Base-by-base conservation (phyloP, 768 basidiomycete species). In the Rhodotorula kratochvilovae region DNA sequence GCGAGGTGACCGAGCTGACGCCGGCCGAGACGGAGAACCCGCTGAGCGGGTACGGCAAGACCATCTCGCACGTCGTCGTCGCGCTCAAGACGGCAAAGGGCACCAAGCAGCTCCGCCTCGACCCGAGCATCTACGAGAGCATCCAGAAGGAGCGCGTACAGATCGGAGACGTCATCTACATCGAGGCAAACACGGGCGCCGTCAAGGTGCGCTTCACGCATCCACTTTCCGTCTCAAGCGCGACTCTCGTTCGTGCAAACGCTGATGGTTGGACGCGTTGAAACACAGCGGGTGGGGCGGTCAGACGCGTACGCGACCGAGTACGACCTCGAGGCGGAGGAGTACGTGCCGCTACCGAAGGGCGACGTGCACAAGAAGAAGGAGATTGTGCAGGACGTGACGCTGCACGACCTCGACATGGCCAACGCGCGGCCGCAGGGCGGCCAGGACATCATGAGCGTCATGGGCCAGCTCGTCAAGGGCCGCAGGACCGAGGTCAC, bases 371-470 rank as follows among this genome's bases (percentile, higher is more conserved):
- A 94, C 82, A 97, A 97, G 81, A 86, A 89, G 67, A 96, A 96
- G 80, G 93, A 96, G 77, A 85, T 96, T 17, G 91, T 97, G 3
- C 93, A 97, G 80, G 92, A 95, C 72, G 90, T 97, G 54, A 95
- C 92, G 1, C 83, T 98, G 10, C 92, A 94, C 61, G 95, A 98
- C 78, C 84, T 98, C 48, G 95, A 98, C 79, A 90, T 92, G 53
- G 95, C 95, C 7, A 99, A 99, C 79, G 94, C 93, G 8, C 86
- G 92, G 36, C 95, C 95, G 21, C 92, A 84, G 71, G 83, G 96
- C 29, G 94, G 95, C 4, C 95, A 97, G 81, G 95, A 98, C 76
- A 96, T 98, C 80, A 97, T 97, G 94, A 90, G 89, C 79, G 92
- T 97, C 39, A 97, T 99, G 95, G 84, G 84, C 70, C 80, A 89